Percentiles rank a stretch among this genome's conserved stretches.
Conservation (phyloP, 2,329 filamentous ascomycete genomes). For the Magnaporthiopsis rhizophila region DNA sequence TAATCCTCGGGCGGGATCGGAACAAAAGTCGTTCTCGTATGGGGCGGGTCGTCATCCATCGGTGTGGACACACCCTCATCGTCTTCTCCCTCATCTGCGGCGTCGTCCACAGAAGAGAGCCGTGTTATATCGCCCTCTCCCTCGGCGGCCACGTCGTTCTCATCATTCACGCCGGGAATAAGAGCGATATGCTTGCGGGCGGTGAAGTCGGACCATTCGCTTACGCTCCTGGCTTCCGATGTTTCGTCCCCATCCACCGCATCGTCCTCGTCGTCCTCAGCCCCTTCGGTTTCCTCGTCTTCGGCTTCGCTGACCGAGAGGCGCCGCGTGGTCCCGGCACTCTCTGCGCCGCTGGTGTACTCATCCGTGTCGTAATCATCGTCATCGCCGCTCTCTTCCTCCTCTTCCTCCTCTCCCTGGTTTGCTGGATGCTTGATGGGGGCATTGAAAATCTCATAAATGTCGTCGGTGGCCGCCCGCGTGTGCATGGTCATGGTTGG, state of each 20-base stretch:
- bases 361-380: constrained; percentile 63
- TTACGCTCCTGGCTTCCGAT: constrained; percentile 55
- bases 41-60: constrained; percentile 23
- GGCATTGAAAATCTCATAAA: constrained; percentile 94
- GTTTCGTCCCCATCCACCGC: constrained; percentile 36
- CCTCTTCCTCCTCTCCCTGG: constrained; percentile 22
- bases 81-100: constrained; percentile 17
- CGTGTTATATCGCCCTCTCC: constrained; percentile 17
- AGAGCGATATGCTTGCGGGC: constrained; percentile 61
- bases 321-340: constrained; percentile 61
- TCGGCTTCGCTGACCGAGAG: constrained; percentile 37
- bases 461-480: constrained; percentile 89
- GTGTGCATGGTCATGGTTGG: constrained; percentile 99
- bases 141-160: constrained; percentile 20
- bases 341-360: constrained; percentile 81
- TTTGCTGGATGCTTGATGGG: constrained; percentile 44
- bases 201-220: constrained; percentile 86
- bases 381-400: constrained; percentile 45
- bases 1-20: constrained; percentile 82
- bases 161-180: constrained; percentile 26
- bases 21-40: constrained; percentile 60
- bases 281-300: constrained; percentile 29
- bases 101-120: background rate
- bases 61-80: constrained; percentile 22
- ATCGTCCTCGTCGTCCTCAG: constrained; percentile 31